These are phyloP conservation scores for Elongisporangium undulatum DNA, from an alignment of 352 stramenopile genomes.

Conservation along the genomic window DNA sequence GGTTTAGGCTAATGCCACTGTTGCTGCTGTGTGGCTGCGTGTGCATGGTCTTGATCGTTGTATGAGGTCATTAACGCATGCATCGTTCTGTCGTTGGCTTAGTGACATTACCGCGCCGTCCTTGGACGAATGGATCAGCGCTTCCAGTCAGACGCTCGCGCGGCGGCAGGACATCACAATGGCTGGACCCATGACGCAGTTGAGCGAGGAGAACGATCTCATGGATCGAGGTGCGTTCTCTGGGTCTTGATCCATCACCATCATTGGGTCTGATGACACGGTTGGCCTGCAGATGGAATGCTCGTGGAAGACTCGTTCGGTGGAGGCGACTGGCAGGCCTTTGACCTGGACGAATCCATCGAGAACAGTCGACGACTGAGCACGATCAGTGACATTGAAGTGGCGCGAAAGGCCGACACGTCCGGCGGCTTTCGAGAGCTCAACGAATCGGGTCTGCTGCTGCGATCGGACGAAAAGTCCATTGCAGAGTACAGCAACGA, in stretches of 20 bases:
- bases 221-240: conserved; percentile 36
- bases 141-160: conserved; percentile 69
- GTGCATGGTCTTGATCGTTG: background rate
- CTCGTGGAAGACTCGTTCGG: conserved; percentile 75
- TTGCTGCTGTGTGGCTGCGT: background rate
- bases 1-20: background rate
- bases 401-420: conserved; percentile 62
- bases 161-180: conserved; percentile 85
- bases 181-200: conserved; percentile 50
- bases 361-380: conserved; percentile 46
- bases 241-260: conserved; percentile 1
- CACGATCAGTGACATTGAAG: conserved; percentile 77
- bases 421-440: conserved; percentile 26
- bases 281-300: conserved; percentile 49
- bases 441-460: conserved; percentile 55
- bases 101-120: conserved; percentile 62
- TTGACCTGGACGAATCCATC: conserved; percentile 71
- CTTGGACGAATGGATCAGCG: conserved; percentile 78
- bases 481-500: conserved; percentile 15
- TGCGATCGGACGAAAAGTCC: conserved; percentile 41
- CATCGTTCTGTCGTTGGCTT: conserved; percentile 5
- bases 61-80: background rate
- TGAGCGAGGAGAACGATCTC: conserved; percentile 45
- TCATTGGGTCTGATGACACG: background rate
- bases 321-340: conserved; percentile 73